Evolutionary conservation across 2,329 filamentous ascomycete genomes (phyloP), one percentile per base, ranked within the genome.

Genomic region (Penicillium freii): DNA sequence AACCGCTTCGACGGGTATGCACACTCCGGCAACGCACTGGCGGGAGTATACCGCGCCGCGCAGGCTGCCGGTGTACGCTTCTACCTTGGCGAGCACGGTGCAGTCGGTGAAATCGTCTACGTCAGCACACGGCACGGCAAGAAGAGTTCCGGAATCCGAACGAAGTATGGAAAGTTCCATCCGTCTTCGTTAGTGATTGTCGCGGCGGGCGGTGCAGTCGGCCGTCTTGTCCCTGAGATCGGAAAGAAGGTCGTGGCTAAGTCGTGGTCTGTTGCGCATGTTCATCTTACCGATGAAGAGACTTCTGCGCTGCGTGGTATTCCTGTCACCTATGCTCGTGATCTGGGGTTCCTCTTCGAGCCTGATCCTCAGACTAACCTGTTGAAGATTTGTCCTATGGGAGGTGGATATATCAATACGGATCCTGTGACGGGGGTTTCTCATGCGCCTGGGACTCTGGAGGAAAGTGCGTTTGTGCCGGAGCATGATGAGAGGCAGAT

Each of bases 341-440:
- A 87, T 59, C 72, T 87, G 0, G 84, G 84, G 0, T 87, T 87
- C 75, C 84, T 86, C 71, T 87, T 87, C 56, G 85, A 87, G 68
- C 84, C 85, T 0, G 85, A 87, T 61, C 80, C 78, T 0, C 76
- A 78, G 59, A 86, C 84, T 0, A 78, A 80, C 23, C 69, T 86
- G 5, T 71, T 87, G 43, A 87, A 88, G 71, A 65, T 88, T 10
- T 87, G 84, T 62, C 82, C 83, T 0, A 78, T 82, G 68, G 83
- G 83, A 2, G 82, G 79, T 0, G 85, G 84, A 0, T 85, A 77
- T 60, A 75, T 78, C 49, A 82, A 84, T 43, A 80, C 80, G 13
- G 80, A 84, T 57, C 67, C 65, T 1, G 66, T 63, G 51, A 70
- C 46, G 45, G 79, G 69, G 23, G 73, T 78, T 1, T 79, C 78